These are phyloP conservation scores for Magnolia officinalis DNA, from an alignment of 164 flowering plant genomes.

Conservation along the genomic window DNA sequence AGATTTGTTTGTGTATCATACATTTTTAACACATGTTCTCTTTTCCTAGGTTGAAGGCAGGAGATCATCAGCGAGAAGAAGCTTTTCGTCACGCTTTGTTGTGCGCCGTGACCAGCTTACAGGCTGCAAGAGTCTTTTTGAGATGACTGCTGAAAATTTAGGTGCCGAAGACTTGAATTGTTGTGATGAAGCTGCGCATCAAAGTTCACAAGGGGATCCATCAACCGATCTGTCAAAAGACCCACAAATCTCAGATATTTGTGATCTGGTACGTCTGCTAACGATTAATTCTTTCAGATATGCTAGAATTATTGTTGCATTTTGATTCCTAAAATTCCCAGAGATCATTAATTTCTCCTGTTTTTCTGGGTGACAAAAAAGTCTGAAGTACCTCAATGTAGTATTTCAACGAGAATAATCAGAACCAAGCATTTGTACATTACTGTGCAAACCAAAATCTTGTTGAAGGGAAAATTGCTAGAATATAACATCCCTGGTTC, in stretches of 20 bases:
- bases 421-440: too few species aligned
- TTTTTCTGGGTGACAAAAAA: neutral
- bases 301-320: neutral
- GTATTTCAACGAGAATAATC: neutral
- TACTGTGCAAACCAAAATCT: too few species aligned
- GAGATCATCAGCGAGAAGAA: slow-evolving; percentile 40
- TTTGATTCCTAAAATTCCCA: neutral
- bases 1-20: neutral
- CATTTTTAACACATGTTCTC: neutral
- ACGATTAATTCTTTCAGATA: neutral
- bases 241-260: slow-evolving; percentile 8
- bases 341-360: neutral
- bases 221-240: slow-evolving; percentile 23
- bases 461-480: too few species aligned
- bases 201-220: slow-evolving; percentile 12
- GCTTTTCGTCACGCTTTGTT: slow-evolving; percentile 35
- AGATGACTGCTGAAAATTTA: slow-evolving; percentile 18
- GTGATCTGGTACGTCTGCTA: slow-evolving; percentile 11
- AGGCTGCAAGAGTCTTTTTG: slow-evolving; percentile 30
- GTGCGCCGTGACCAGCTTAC: slow-evolving; percentile 30
- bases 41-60: slow-evolving; percentile 28
- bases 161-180: slow-evolving; percentile 13
- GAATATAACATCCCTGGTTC: too few species aligned
- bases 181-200: slow-evolving; percentile 13
- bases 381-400: neutral